Base-by-base conservation (phyloP, 2,329 filamentous ascomycete genomes). In the Ceratocystis destructans region DNA sequence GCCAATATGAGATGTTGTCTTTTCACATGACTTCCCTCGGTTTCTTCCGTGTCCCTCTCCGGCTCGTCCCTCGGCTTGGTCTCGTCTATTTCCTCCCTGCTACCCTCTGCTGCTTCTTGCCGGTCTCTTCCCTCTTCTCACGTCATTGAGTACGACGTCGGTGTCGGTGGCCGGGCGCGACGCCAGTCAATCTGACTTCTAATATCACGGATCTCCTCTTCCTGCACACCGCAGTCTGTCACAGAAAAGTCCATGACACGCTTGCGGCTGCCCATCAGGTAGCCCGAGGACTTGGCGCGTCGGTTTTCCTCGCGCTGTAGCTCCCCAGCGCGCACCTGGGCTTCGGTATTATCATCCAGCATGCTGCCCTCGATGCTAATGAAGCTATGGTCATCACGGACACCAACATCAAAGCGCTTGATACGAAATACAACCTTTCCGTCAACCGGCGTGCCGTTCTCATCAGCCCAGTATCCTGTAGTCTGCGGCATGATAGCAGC, bases 341-440 rank as follows among this genome's bases (percentile, higher is more conserved):
- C 78, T 76, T 95, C 90, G 28, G 85, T 86, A 22, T 83, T 82
- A 55, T 82, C 82, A 61, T 81, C 79, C 62, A 96, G 77, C 82
- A 96, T 87, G n/a, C 89, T 95, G 31, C 92, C 93, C 74, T 94
- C 88, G 69, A 96, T 86, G 70, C 87, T 91, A 68, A 97, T 76
- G 73, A 93, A 94, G 10, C 88, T 90, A 68, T 87, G 87, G 70
- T 87, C 84, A 64, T 85, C 84, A 70, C 88, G 89, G 61, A 85
- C 82, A 33, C 86, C 87, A 0, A 89, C 87, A 71, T 96, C 92
- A 69, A 94, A 89, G 73, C 95, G 90, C 70, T 87, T 85, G 72
- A 96, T 90, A 70, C 86, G 82, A 76, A 96, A 96, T 64, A 82
- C 81, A 46, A 95, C 75, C 72, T 83, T 83, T 12, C 88, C 88